These are phyloP conservation scores for Echium plantagineum DNA, from an alignment of 257 asterid genomes.

Conservation along the genomic window DNA sequence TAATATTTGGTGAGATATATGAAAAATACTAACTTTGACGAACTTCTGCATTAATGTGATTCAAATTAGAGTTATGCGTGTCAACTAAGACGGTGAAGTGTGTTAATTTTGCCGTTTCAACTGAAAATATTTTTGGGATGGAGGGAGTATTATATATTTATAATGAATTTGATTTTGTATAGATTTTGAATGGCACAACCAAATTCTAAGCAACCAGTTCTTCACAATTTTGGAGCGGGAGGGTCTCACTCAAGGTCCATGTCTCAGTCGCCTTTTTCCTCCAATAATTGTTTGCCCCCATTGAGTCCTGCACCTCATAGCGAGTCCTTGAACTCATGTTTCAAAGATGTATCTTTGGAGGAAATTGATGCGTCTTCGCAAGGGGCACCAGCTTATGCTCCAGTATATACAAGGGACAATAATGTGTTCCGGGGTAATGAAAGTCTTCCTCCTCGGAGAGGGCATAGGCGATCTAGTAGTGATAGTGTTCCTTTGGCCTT, in stretches of 20 bases:
- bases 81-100: too few relatives aligned
- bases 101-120: too few relatives aligned
- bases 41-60: too few relatives aligned
- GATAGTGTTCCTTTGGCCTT: conserved; percentile 62
- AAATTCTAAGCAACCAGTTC: conserved; percentile 40
- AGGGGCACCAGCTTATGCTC: conserved; percentile 21
- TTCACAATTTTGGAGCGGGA: conserved; percentile 27
- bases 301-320: conserved; percentile 70
- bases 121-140: too few relatives aligned
- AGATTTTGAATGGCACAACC: conserved; percentile 49
- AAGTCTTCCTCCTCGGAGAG: conserved; percentile 60
- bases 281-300: conserved; percentile 61
- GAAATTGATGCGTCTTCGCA: conserved; percentile 52
- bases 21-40: too few relatives aligned
- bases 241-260: conserved; percentile 45
- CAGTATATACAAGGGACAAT: conserved; percentile 24
- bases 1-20: too few relatives aligned
- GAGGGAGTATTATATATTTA: too few relatives aligned
- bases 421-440: conserved; percentile 26
- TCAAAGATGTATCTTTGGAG: conserved; percentile 49
- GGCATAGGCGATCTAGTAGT: conserved; percentile 72
- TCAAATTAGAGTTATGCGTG: too few relatives aligned
- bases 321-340: conserved; percentile 45
- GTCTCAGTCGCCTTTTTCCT: conserved; percentile 45
- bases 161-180: not conserved